Evolutionary conservation across 2,329 filamentous ascomycete genomes (phyloP).

Genomic region (Fusarium sambucinum): DNA sequence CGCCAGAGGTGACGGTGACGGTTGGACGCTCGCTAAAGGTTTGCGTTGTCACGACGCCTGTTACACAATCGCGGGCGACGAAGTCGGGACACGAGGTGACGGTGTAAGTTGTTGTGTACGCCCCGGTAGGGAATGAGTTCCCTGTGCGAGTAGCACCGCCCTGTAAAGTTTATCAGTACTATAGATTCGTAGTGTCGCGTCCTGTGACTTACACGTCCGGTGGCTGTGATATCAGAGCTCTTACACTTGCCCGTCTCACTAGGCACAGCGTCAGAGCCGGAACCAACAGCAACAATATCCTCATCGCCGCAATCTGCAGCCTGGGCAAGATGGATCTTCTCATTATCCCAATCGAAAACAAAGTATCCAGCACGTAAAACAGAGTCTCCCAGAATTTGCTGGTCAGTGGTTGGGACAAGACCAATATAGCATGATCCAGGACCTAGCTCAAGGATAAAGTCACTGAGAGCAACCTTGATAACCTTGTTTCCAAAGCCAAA

Average conservation of each 20-base stretch:
- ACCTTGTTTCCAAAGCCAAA: constrained; percentile 61
- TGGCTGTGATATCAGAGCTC: constrained; percentile 45
- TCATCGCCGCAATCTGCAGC: constrained; percentile 56
- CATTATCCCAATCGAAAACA: constrained; percentile 61
- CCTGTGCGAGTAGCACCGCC: constrained; percentile 19
- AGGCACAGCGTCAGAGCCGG: constrained; percentile 51
- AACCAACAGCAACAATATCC: constrained; percentile 55
- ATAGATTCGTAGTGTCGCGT: not conserved
- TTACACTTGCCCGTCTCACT: constrained; percentile 53
- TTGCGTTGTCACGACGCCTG: constrained; percentile 46
- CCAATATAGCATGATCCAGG: constrained; percentile 58
- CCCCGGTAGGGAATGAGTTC: constrained; percentile 26
- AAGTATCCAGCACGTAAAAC: constrained; percentile 60
- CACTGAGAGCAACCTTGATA: constrained; percentile 59
- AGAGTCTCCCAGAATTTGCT: constrained; percentile 60
- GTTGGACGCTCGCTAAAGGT: constrained; percentile 37
- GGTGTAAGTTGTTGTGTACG: constrained; percentile 47
- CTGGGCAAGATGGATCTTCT: constrained; percentile 57
- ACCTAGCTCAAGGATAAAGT: constrained; percentile 63
- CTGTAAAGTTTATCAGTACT: constrained; percentile 9
- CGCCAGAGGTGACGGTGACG: constrained; percentile 41
- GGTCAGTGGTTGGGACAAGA: constrained; percentile 54
- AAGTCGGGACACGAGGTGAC: constrained; percentile 47
- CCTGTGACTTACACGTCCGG: constrained; percentile 14
- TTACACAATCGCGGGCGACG: constrained; percentile 42